phyloP scores from a whole-genome alignment of 148 eudicot genomes.

The Rhododendron griersonianum region DNA sequence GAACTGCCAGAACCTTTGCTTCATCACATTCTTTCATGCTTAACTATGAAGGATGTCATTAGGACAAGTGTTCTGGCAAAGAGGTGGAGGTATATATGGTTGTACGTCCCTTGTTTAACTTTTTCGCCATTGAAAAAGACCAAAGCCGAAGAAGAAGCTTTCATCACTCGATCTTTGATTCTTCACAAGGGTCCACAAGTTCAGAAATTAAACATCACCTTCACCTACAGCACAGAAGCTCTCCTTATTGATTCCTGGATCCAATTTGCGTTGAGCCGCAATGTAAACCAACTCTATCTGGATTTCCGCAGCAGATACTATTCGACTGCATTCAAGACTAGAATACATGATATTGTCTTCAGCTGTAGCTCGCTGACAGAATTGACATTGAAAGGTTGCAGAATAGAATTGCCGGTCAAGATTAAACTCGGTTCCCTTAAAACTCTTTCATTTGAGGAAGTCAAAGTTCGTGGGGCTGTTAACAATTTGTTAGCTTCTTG shows the following conservation, averaged over 20 bases:
- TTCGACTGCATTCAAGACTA: too few relatives aligned
- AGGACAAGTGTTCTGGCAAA: neutral
- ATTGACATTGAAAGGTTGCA: neutral
- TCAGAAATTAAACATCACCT: neutral
- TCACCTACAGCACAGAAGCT: neutral
- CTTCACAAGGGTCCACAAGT: neutral
- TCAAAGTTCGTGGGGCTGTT: neutral
- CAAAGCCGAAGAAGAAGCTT: neutral
- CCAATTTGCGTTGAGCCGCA: neutral
- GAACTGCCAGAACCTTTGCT: neutral
- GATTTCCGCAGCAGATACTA: neutral
- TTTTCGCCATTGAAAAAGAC: neutral
- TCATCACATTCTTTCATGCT: slow-evolving; percentile 9
- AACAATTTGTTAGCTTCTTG: neutral
- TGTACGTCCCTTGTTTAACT: neutral
- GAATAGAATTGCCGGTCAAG: neutral
- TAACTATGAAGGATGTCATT: slow-evolving; percentile 4
- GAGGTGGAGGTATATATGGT: slow-evolving; percentile 2
- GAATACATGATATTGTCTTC: neutral
- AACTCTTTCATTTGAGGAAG: slow-evolving; percentile 3
- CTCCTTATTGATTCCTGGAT: neutral
- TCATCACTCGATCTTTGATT: neutral
- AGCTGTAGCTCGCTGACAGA: neutral
- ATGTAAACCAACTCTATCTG: slow-evolving; percentile 3
- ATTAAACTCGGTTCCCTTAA: neutral